Conservation (phyloP, 345 rosid genomes). For the Populus ilicifolia region DNA sequence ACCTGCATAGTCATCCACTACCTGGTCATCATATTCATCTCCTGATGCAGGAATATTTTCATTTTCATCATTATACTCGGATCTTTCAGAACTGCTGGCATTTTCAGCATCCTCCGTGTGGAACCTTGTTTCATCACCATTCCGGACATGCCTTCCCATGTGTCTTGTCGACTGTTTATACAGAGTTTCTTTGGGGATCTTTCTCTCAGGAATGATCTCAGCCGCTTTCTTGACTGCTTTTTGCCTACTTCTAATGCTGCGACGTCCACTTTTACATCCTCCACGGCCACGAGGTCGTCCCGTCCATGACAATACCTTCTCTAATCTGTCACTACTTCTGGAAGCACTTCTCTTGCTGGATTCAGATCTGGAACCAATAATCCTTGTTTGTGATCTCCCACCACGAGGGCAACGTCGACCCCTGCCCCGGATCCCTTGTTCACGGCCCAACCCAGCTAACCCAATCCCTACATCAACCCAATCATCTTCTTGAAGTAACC, state of each 20-base stretch:
- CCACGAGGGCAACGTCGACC: slow-evolving; percentile 41
- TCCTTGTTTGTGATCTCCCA: slow-evolving; percentile 41
- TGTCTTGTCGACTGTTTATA: slow-evolving; percentile 21
- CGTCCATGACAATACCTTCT: slow-evolving; percentile 36
- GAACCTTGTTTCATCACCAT: slow-evolving; percentile 32
- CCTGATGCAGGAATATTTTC: slow-evolving; percentile 33
- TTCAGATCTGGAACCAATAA: slow-evolving; percentile 32
- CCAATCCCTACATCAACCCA: slow-evolving; percentile 42
- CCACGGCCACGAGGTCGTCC: slow-evolving; percentile 44
- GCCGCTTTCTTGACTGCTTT: slow-evolving; percentile 42
- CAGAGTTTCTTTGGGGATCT: slow-evolving; percentile 11
- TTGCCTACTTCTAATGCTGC: slow-evolving; percentile 45
- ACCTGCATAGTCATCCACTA: slow-evolving; percentile 35
- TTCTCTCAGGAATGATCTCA: slow-evolving; percentile 25
- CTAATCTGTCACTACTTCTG: slow-evolving; percentile 21
- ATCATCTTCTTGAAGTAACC: slow-evolving; percentile 44
- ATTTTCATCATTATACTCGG: slow-evolving; percentile 48
- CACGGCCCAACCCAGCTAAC: slow-evolving; percentile 34
- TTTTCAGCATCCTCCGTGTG: slow-evolving; percentile 41
- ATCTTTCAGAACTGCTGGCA: slow-evolving; percentile 58
- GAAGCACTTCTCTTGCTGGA: slow-evolving; percentile 41
- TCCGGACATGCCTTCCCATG: slow-evolving; percentile 28
- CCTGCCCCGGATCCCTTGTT: slow-evolving; percentile 45
- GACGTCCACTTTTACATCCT: slow-evolving; percentile 50
- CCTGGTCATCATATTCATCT: slow-evolving; percentile 35